Conservation (phyloP, 306 rosid species). For the Prunus mume region DNA sequence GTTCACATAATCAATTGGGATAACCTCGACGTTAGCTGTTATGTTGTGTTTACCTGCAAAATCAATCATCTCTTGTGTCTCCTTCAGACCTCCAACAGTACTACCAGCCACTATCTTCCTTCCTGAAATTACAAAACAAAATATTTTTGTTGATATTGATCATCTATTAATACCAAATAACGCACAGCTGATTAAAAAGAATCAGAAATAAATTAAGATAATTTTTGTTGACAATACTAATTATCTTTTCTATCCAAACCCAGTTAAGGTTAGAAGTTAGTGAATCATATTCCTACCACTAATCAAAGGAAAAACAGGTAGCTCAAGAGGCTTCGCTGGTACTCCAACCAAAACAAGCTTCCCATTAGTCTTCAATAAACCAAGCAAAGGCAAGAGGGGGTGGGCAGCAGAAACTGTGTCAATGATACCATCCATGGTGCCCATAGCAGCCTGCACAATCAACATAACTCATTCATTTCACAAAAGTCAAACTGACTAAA, state of each 20-base stretch:
- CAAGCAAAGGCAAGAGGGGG: conserved; percentile 17
- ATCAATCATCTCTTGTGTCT: conserved; percentile 27
- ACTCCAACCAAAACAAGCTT: not conserved
- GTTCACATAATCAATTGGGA: conserved; percentile 19
- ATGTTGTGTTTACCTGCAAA: conserved; percentile 10
- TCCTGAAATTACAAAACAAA: not conserved
- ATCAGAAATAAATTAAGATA: too few species aligned
- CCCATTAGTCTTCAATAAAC: not conserved
- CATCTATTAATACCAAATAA: too few species aligned
- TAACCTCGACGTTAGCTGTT: too few species aligned
- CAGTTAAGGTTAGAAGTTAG: too few species aligned
- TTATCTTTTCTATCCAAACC: too few species aligned
- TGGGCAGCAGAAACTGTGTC: conserved; percentile 36
- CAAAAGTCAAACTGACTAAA: not conserved
- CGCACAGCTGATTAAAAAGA: too few species aligned
- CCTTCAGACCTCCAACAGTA: not conserved
- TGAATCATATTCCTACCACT: conserved; percentile 14
- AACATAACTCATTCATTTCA: not conserved
- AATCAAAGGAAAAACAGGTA: conserved; percentile 30
- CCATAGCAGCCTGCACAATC: conserved; percentile 24
- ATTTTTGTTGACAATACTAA: too few species aligned
- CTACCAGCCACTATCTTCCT: conserved; percentile 12
- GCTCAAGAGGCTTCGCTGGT: not conserved
- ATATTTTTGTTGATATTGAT: too few species aligned
- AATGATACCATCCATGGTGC: conserved; percentile 37